Evolutionary conservation across 257 asterid genomes (phyloP), one percentile per base, ranked within the genome.

Genomic region (Datura wrightii): DNA sequence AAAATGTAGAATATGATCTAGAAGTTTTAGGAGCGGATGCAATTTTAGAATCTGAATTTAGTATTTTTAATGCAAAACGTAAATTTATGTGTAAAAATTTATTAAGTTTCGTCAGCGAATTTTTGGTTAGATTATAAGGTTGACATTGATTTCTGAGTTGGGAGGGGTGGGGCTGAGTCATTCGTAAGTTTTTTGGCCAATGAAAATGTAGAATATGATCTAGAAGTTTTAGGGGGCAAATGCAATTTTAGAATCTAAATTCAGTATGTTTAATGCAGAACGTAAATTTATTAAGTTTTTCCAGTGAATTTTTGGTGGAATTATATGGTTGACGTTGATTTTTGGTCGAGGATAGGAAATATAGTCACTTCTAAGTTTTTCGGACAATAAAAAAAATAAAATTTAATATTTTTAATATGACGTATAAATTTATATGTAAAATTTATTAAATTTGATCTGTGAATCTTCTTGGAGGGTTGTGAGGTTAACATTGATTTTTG

Each of bases 291-390:
- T 0, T 3, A 62, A 62, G 2, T 4, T 62, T 24, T 24, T 24
- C 1, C 31, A 24, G 2, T 19, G 31, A 24, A 24, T 24, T 42
- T 83, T 24, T 85, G 78, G 86, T 85, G 37, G 89, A 85, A 72
- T 80, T 88, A 85, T 88, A 92, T 90, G 92, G 95, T 79, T 60
- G 91, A 87, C 84, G 90, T 90, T 85, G 91, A 89, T 79, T 84
- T 85, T 31, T 69, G 74, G 11, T 4, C 34, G 76, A 66, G 78
- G 60, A 53, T 84, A 87, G 82, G 84, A 7, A 69, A 34, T 63
- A 34, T 31, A 39, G 16, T 69, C 86, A 87, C 82, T 84, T 63
- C 72, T 83, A 70, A 79, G 59, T 2, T 39, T 46, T 79, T 72
- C 46, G 42, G 80, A 85, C 89, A 87, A 87, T 85, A 31, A 81